Conservation (phyloP, 2,329 filamentous ascomycete species). For the Myriosclerotinia scirpicola region DNA sequence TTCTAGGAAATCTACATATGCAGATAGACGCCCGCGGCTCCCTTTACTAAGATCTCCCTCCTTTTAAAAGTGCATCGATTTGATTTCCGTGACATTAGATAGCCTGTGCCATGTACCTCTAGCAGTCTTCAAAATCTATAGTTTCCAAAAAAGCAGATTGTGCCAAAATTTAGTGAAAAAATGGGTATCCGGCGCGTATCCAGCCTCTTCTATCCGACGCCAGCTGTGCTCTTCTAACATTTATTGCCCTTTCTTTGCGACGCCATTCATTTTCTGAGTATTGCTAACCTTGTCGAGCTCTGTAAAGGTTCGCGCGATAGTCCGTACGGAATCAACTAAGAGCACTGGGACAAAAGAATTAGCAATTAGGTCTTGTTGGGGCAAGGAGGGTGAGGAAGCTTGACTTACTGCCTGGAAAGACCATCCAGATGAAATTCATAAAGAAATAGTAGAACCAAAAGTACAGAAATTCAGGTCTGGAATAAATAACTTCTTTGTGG, state of each 20-base stretch:
- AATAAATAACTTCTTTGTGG: constrained; percentile 51
- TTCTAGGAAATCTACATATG: background rate
- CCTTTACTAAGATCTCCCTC: background rate
- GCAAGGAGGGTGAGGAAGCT: background rate
- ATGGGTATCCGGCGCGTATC: background rate
- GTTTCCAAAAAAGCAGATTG: background rate
- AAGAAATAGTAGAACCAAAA: constrained; percentile 64
- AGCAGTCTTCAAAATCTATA: background rate
- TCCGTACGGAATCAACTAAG: constrained; percentile 43
- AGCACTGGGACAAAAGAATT: constrained; percentile 32
- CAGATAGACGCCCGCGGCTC: background rate
- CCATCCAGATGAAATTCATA: constrained; percentile 61
- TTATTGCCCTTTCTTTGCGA: constrained; percentile 18
- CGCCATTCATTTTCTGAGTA: constrained; percentile 3
- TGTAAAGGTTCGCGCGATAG: constrained; percentile 42
- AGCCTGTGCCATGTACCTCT: background rate
- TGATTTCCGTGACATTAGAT: background rate
- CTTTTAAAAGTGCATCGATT: constrained; percentile 3
- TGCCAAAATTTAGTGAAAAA: background rate
- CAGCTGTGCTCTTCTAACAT: background rate
- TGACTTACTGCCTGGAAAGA: constrained; percentile 55
- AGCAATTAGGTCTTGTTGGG: background rate
- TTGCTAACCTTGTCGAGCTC: constrained; percentile 37
- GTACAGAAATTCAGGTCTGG: constrained; percentile 59
- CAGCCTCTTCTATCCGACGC: background rate